phyloP scores from a whole-genome alignment of 2,329 filamentous ascomycete genomes.

The Pseudocercospora pini-densiflorae region DNA sequence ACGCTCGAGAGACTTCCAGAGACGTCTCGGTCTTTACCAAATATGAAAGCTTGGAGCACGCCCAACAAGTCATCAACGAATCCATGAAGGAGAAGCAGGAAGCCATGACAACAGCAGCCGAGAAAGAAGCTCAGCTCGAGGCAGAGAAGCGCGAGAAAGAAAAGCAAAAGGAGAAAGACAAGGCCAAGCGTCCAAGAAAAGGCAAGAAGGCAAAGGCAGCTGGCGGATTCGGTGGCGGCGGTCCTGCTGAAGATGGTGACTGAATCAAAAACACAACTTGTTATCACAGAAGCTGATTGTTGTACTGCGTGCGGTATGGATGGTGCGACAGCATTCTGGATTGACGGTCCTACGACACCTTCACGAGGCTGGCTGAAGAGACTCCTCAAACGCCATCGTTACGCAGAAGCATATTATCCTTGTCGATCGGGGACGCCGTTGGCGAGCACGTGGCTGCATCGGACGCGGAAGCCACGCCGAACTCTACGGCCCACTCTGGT shows the following conservation, averaged over 20 bases:
- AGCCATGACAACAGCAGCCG: slow-evolving; percentile 40
- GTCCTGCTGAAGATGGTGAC: slow-evolving; percentile 22
- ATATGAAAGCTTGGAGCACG: slow-evolving; percentile 40
- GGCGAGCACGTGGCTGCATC: slow-evolving; percentile 3
- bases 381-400: neutral
- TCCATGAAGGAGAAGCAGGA: slow-evolving; percentile 38
- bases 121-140: slow-evolving; percentile 42
- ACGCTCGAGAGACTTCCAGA: slow-evolving; percentile 43
- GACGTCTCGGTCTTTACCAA: slow-evolving; percentile 45
- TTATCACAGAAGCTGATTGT: neutral
- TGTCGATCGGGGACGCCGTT: slow-evolving; percentile 2
- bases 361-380: neutral
- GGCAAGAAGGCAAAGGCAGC: slow-evolving; percentile 32
- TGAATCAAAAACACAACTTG: neutral
- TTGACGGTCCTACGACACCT: neutral
- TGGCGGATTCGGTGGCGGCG: slow-evolving; percentile 31
- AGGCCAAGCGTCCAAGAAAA: slow-evolving; percentile 39
- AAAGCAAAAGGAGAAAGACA: slow-evolving; percentile 38
- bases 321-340: neutral
- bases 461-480: neutral
- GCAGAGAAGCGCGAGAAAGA: slow-evolving; percentile 39
- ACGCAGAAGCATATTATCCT: slow-evolving; percentile 4
- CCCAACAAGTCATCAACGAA: slow-evolving; percentile 41
- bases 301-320: neutral
- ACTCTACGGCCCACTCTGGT: neutral